Evolutionary conservation across 495 filamentous ascomycete genomes (phyloP), one percentile per base, ranked within the genome.

Genomic region (Hypoxylon trugodes): DNA sequence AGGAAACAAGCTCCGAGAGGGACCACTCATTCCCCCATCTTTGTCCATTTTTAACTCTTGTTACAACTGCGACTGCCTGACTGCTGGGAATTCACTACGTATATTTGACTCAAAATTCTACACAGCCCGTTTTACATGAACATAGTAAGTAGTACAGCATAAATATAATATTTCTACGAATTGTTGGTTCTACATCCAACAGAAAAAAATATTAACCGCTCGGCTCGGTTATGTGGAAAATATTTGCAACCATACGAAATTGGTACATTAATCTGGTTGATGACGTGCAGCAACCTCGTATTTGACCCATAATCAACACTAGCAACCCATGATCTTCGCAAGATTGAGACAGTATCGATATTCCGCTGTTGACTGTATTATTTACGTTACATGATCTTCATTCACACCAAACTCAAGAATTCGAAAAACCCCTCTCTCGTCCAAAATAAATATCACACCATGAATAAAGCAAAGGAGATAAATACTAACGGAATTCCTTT

Each of bases 221-320:
- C 35, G 48, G 59, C 40, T 54, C 21, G 48, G 52, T 1, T 33
- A 8, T 36, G 54, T 47, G 41, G 47, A 28, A 43, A 13, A 48
- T 30, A 13, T 35, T n/a, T n/a, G n/a, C 45, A 49, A 25, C 48
- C 19, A 28, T 48, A 59, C 19, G 40, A 54, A 59, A 49, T 61
- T 53, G 48, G 62, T 49, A n/a, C n/a, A 38, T 18, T 32, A 43
- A 41, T 9, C 45, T 51, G 25, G 42, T n/a, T 25, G 36, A 67
- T 62, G 64, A 67, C 58, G 58, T 67, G 64, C 64, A 58, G 48
- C 30, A 67, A 58, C 42, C 64, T 67, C 64, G 64, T 67, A 67
- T 67, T 67, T 25, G 64, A 67, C 52, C 64, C 64, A 61, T 66
- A 46, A 57, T 56, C 50, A 9, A 51, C 36, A 15, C 49, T 60